Evolutionary conservation across 352 stramenopile genomes (phyloP).

Genomic region (Phytophthora pinifolia): DNA sequence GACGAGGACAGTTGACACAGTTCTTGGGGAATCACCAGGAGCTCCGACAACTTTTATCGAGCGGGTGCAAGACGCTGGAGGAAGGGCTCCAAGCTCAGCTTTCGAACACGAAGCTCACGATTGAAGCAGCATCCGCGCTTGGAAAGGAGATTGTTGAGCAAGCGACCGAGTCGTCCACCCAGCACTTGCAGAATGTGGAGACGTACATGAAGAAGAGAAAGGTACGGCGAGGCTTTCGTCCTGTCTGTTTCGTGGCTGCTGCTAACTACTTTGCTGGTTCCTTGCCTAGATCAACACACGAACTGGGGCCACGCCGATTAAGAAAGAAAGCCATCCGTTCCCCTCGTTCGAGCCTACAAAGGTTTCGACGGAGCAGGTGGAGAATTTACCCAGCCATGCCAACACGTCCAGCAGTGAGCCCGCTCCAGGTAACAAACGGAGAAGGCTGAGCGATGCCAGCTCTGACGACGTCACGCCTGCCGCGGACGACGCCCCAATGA

Average conservation of each 20-base stretch:
- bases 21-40: slow-evolving; percentile 37
- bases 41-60: slow-evolving; percentile 27
- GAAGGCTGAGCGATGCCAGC: slow-evolving; percentile 20
- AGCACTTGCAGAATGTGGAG: slow-evolving; percentile 40
- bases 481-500: slow-evolving; percentile 1
- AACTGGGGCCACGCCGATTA: slow-evolving; percentile 46
- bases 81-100: slow-evolving; percentile 33
- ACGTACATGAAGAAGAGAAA: slow-evolving; percentile 55
- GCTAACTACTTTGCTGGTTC: background rate
- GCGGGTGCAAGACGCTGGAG: slow-evolving; percentile 30
- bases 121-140: slow-evolving; percentile 28
- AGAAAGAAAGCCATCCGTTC: slow-evolving; percentile 36
- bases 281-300: slow-evolving; percentile 34
- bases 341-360: slow-evolving; percentile 47
- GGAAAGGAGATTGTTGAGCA: slow-evolving; percentile 30
- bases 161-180: slow-evolving; percentile 26
- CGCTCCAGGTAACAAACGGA: slow-evolving; percentile 20
- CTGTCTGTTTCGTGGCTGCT: background rate
- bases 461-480: slow-evolving; percentile 8
- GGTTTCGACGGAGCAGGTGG: slow-evolving; percentile 13
- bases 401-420: slow-evolving; percentile 5
- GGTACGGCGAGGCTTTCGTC: slow-evolving; percentile 22
- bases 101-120: slow-evolving; percentile 29
- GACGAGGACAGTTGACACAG: slow-evolving; percentile 20
- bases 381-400: slow-evolving; percentile 1